Evolutionary conservation across 148 eudicot species (phyloP), one percentile per base, ranked within the genome.

Genomic region (Camellia sinensis): DNA sequence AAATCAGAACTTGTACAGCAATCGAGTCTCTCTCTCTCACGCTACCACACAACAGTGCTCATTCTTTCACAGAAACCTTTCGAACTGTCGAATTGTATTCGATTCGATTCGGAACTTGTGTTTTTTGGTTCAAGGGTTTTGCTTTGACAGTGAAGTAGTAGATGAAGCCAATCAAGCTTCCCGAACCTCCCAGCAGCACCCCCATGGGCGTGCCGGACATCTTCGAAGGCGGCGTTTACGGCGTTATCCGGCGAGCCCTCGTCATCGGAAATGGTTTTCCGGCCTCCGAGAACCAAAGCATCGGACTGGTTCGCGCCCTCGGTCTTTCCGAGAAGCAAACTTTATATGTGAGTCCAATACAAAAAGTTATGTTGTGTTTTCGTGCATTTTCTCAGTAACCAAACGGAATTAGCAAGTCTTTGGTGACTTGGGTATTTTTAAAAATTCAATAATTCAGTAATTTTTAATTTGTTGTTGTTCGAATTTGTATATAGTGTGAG

Each of bases 271-370:
- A 92, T 65, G 98, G 98, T 37, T 95, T 88, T 59, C 88, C 95
- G 1, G 91, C 94, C 66, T 90, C 98, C 22, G 98, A 95, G 82
- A 95, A 86, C 66, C 98, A 95, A 88, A 90, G 95, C 82, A 72
- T 95, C 71, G 98, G 98, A 4, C 84, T 95, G 82, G 94, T 91
- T 74, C 90, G 97, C 95, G 97, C 98, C 67, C 91, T 95, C 13
- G 98, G 97, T 3, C 87, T 95, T 76, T 84, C 92, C 13, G 91
- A 91, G 50, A 91, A 91, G 67, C 97, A 95, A 57, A 84, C 89
- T 3, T 78, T 95, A 68, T 93, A 95, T 82, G 98, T 95, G 82
- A 89, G 84, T 80, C 80, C 3, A 0, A 0, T 71, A 19, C 37
- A 12, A 15, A 15, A 5, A 15, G 37, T 29, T 29, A 29, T 29